Evolutionary conservation across 192 early-diverging fungal species (phyloP), one percentile per base, ranked within the genome.

Genomic region (Coemansia sp.): DNA sequence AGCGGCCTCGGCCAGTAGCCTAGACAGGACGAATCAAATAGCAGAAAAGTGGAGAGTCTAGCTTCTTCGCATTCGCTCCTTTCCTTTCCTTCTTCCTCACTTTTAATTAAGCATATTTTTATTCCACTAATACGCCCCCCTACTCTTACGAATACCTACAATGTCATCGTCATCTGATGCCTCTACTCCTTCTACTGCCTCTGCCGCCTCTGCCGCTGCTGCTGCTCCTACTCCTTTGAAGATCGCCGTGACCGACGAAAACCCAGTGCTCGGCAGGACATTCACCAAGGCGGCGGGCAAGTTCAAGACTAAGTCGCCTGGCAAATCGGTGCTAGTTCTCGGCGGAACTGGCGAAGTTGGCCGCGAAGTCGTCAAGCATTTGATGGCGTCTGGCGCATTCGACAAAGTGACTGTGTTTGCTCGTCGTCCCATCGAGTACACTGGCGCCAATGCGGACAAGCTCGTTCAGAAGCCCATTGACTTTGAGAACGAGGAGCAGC

Each of bases 391-490:
- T 6, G 75, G 65, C 3, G 83, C 75, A 9, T 85, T 85, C 61
- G 77, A 69, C 67, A 76, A 73, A 38, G 83, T 85, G 10, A 77
- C 77, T 13, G 77, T 72, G n/a, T 63, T 85, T n/a, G 53, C 68
- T 7, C 74, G 83, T 3, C 77, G 77, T 4, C 72, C 74, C 9
- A 65, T 85, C 47, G 73, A 77, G 66, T 73, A 73, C 59, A 59
- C 66, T 4, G 75, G 75, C 2, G 39, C 64, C 5, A 63, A 85
- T 28, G 65, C 77, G 8, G 73, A 73, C 11, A 70, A 70, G 70
- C 67, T 82, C 35, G 86, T 89, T 37, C 90, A 93, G 73, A 86
- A 90, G 64, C 78, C 84, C 3, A 84, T 92, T 21, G 88, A 93
- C 77, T 92, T 91, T 74, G 93, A 96, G 21, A 88, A 93, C 47